Conservation (phyloP, 306 rosid species). For the Morella rubra region DNA sequence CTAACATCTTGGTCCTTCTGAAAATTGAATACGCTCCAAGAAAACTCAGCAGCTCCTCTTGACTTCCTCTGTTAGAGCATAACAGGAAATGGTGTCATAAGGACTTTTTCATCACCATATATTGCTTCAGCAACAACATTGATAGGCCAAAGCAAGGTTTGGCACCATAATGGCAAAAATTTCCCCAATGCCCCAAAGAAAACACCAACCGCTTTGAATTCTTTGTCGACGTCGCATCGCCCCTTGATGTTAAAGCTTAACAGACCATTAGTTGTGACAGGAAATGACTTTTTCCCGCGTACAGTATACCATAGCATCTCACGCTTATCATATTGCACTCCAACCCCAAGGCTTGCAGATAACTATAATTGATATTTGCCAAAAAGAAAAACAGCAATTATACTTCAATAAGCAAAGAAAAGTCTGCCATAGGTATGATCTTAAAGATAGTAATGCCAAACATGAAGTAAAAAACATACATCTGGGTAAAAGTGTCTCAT, state of each 20-base stretch:
- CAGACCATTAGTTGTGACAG: constrained; percentile 49
- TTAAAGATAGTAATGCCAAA: background rate
- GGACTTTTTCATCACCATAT: background rate
- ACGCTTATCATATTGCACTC: constrained; percentile 54
- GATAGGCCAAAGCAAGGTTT: background rate
- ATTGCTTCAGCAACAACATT: background rate
- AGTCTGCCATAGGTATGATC: background rate
- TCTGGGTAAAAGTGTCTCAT: constrained; percentile 64
- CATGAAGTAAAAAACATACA: constrained; percentile 37
- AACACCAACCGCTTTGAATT: constrained; percentile 59
- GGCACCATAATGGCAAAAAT: background rate
- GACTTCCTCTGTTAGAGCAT: constrained; percentile 51
- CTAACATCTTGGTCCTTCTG: constrained; percentile 87
- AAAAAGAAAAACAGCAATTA: constrained; percentile 5
- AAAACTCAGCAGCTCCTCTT: constrained; percentile 74
- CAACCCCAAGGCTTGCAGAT: constrained; percentile 73
- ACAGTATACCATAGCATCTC: constrained; percentile 55
- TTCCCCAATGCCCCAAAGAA: background rate
- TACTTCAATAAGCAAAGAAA: background rate
- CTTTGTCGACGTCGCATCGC: constrained; percentile 55
- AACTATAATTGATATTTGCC: constrained; percentile 42
- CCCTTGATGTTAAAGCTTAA: constrained; percentile 74
- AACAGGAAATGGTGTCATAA: background rate
- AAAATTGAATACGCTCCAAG: constrained; percentile 69
- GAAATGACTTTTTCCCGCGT: constrained; percentile 71